phyloP scores from a whole-genome alignment of 768 basidiomycete genomes.

The Hericium rajendrae region DNA sequence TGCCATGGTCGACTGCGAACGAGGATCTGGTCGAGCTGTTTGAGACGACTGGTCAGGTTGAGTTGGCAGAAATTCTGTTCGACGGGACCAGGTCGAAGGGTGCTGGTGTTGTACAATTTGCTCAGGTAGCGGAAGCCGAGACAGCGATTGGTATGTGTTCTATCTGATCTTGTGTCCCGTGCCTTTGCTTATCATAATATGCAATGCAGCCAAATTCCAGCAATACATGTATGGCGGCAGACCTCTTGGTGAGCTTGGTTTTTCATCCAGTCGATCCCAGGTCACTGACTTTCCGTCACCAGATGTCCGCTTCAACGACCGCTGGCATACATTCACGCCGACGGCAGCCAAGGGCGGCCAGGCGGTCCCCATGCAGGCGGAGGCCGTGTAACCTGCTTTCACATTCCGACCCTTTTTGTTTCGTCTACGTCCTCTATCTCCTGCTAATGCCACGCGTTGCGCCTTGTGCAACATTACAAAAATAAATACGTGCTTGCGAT shows the following conservation, averaged over 20 bases:
- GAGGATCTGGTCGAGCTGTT: conserved; percentile 97
- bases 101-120: conserved; percentile 92
- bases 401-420: neutral
- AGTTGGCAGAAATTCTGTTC: conserved; percentile 89
- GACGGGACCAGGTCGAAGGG: conserved; percentile 92
- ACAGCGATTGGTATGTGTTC: conserved; percentile 71
- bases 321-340: conserved; percentile 90
- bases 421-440: neutral
- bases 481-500: neutral
- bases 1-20: conserved; percentile 98
- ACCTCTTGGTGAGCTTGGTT: conserved; percentile 53
- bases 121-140: conserved; percentile 79
- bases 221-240: conserved; percentile 92
- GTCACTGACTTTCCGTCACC: conserved; percentile 1
- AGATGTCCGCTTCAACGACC: conserved; percentile 93
- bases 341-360: conserved; percentile 84
- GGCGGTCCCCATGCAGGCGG: conserved; percentile 55
- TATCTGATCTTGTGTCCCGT: neutral
- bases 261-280: neutral
- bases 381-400: conserved; percentile 20
- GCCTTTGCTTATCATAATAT: neutral
- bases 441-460: neutral
- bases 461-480: neutral
- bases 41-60: conserved; percentile 93
- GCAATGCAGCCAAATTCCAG: conserved; percentile 73